Evolutionary conservation across 768 basidiomycete genomes (phyloP).

Genomic region (Lepiota venenata): DNA sequence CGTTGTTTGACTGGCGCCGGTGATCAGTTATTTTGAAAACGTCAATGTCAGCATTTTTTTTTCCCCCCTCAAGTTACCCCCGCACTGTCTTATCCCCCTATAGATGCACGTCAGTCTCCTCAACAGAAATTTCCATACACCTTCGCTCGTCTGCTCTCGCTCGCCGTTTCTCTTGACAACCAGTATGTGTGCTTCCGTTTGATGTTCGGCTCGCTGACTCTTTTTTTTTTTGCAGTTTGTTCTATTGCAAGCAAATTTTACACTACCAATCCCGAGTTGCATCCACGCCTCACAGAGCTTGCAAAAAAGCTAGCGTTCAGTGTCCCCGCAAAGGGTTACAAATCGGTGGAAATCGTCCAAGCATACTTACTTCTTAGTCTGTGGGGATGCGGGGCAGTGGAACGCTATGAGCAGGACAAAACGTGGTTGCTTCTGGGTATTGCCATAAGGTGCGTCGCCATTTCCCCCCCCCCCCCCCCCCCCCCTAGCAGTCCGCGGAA

Average conservation of each 20-base stretch:
- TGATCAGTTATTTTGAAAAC: constrained; percentile 66
- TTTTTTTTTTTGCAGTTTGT: constrained; percentile 58
- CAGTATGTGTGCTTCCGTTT: constrained; percentile 44
- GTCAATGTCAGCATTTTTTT: constrained; percentile 52
- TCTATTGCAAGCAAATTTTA: constrained; percentile 95
- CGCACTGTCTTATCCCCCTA: constrained; percentile 5
- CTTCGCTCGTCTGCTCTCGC: constrained; percentile 88
- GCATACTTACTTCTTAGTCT: constrained; percentile 86
- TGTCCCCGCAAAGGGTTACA: constrained; percentile 84
- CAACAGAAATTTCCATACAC: constrained; percentile 89
- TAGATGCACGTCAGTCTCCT: constrained; percentile 81
- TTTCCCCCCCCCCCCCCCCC: background rate
- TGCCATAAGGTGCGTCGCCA: constrained; percentile 61
- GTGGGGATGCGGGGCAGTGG: constrained; percentile 94
- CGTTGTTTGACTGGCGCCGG: constrained; percentile 11
- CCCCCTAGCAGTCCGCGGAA: background rate
- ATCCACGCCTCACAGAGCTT: constrained; percentile 73
- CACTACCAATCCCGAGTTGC: constrained; percentile 74
- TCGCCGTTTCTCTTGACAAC: constrained; percentile 95
- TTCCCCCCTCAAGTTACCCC: constrained; percentile 9
- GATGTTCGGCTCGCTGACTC: constrained; percentile 5
- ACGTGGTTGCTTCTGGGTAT: constrained; percentile 91
- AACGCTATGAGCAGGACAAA: constrained; percentile 94
- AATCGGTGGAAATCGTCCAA: constrained; percentile 93
- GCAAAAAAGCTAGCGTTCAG: constrained; percentile 87